A percentile compares a stretch with the other conserved stretches of the same genome.
These are phyloP conservation scores for Helotiales sp. DNA, from an alignment of 2,329 filamentous ascomycete genomes.

Conservation along the genomic window DNA sequence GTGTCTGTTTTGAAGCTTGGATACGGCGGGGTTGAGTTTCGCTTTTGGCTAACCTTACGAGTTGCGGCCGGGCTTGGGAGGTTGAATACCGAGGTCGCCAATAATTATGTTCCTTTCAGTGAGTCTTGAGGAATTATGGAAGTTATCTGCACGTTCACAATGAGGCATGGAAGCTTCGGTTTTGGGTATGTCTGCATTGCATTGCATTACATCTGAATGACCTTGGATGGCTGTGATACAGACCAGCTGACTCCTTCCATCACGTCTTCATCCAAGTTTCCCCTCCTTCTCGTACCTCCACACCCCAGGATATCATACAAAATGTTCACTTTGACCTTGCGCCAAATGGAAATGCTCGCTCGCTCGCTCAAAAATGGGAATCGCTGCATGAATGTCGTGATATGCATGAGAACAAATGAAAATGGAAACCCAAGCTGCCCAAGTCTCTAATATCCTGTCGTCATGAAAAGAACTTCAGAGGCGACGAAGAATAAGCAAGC, in stretches of 20 bases:
- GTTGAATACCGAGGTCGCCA: no score
- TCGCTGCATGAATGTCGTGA: not conserved
- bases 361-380: not conserved
- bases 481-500: not conserved
- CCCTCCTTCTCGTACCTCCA: not conserved
- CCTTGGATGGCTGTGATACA: no score
- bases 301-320: not conserved
- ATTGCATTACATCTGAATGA: not conserved
- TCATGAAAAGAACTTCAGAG: not conserved
- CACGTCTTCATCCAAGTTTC: no score
- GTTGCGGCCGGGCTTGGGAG: no score
- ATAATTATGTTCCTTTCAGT: no score
- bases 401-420: not conserved
- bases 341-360: not conserved
- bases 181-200: not conserved
- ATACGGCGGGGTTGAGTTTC: no score
- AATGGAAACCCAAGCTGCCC: not conserved
- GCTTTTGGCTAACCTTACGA: no score
- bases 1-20: no score
- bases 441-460: not conserved
- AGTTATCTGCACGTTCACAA: not conserved
- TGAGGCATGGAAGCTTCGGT: not conserved
- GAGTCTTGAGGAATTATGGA: no score
- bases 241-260: not conserved
- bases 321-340: not conserved